Base-by-base conservation (phyloP, 305 asterid genomes). In the Fraxinus latifolia region DNA sequence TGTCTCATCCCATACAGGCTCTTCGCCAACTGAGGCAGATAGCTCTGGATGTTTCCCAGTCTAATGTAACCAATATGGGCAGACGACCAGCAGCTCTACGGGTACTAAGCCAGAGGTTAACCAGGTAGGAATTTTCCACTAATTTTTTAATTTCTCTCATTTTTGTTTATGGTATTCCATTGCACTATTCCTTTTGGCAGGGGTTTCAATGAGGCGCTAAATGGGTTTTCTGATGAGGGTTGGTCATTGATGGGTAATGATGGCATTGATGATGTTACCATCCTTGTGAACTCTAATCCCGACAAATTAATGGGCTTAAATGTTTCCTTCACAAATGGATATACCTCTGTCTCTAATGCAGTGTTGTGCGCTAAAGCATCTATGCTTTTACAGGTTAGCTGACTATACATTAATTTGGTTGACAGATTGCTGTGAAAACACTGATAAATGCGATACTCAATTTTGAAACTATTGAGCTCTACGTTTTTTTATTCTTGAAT, bases 341-440 rank as follows among this genome's bases (percentile, higher is more conserved):
- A 83, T 83, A 80, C 94, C 74, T 84, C 96, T 21, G 83, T 91
- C 73, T 86, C 89, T 88, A 92, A 85, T 37, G 87, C 93, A 1
- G 91, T 93, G 80, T 79, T 93, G 86, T 93, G 97, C 83, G 95
- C 96, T 65, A 93, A 92, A 88, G 97, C 97, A 42, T 93, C 97
- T 14, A 93, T 93, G 96, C 97, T 93, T 78, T 86, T 91, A 77
- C 97, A 91, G 90, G 97, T 93, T 9, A 79, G 87, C 42, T 77
- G 15, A 33, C 34, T 25, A 14, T 27, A 60, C 29, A 53, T 55
- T 25, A 25, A 25, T 27, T 65, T 65, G 73, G 73, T 65, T 25
- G 73, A 25, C 33, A 25, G 15, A 65, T 25, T 25, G n/a, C 34
- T 65, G 73, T 65, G 33, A 65, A 25, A 65, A 25, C 32, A 25